Conservation (phyloP, 176 grass and related monocot species). For the Microstegium vimineum region DNA sequence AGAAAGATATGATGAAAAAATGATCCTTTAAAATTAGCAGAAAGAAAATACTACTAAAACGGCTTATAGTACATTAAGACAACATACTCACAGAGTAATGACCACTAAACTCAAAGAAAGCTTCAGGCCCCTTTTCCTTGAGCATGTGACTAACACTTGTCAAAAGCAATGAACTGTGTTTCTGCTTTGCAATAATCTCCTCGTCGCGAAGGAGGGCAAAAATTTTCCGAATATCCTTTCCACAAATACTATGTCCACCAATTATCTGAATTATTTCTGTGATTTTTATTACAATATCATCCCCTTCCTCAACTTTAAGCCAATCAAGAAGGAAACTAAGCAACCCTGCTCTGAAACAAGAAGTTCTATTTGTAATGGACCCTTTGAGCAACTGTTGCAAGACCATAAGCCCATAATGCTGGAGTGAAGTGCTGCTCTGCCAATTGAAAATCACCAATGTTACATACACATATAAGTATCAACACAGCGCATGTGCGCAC, state of each 20-base stretch:
- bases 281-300: constrained; percentile 78
- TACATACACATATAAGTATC: constrained; percentile 35
- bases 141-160: constrained; percentile 87
- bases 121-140: constrained; percentile 97
- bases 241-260: constrained; percentile 94
- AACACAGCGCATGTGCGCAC: neutral
- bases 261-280: constrained; percentile 87
- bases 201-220: constrained; percentile 88
- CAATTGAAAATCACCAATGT: constrained; percentile 45
- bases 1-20: neutral
- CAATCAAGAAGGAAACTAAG: constrained; percentile 98
- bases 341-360: constrained; percentile 82
- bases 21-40: neutral
- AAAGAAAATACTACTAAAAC: neutral
- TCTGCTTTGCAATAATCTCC: constrained; percentile 60
- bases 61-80: neutral
- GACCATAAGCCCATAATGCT: constrained; percentile 86
- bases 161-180: constrained; percentile 77
- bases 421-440: constrained; percentile 83
- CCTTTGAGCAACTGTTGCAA: constrained; percentile 81
- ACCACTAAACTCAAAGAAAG: constrained; percentile 91
- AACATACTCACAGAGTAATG: constrained; percentile 71
- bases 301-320: constrained; percentile 68
- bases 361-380: constrained; percentile 85
- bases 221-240: constrained; percentile 92